These are phyloP conservation scores for Escallonia rubra DNA, from an alignment of 129 eudicot genomes.

Conservation along the genomic window DNA sequence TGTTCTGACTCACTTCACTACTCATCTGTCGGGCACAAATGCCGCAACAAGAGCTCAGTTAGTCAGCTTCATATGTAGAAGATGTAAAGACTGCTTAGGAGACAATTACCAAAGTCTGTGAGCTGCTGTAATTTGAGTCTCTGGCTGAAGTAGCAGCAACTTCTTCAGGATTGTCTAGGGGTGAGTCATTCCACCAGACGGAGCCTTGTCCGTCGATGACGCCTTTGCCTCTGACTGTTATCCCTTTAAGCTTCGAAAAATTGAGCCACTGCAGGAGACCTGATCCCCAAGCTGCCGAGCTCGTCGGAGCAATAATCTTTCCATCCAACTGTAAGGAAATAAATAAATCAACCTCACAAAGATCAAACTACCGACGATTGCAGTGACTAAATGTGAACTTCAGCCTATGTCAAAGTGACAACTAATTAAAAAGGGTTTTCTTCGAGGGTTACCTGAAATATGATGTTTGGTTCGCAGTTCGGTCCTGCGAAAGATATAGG, in stretches of 20 bases:
- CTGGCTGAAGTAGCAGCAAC: neutral
- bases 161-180: conserved; percentile 1
- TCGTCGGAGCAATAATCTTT: conserved; percentile 48
- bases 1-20: conserved; percentile 4
- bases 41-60: neutral
- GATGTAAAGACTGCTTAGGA: no score
- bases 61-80: neutral
- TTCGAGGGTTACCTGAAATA: conserved; percentile 43
- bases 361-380: neutral
- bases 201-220: conserved; percentile 66
- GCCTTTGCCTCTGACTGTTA: conserved; percentile 58
- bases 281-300: conserved; percentile 39
- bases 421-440: neutral
- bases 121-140: conserved; percentile 8
- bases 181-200: conserved; percentile 58
- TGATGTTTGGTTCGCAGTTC: conserved; percentile 42
- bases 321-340: conserved; percentile 42
- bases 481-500: conserved; percentile 55
- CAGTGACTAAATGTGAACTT: neutral
- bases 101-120: conserved; percentile 3
- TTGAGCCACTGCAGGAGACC: conserved; percentile 53
- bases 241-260: conserved; percentile 44
- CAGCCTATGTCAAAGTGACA: no score
- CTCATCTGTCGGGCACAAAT: conserved; percentile 16
- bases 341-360: conserved; percentile 2